Evolutionary conservation across 2,329 filamentous ascomycete species (phyloP), one percentile per base, ranked within the genome.

Genomic region (Dothistroma septosporum): DNA sequence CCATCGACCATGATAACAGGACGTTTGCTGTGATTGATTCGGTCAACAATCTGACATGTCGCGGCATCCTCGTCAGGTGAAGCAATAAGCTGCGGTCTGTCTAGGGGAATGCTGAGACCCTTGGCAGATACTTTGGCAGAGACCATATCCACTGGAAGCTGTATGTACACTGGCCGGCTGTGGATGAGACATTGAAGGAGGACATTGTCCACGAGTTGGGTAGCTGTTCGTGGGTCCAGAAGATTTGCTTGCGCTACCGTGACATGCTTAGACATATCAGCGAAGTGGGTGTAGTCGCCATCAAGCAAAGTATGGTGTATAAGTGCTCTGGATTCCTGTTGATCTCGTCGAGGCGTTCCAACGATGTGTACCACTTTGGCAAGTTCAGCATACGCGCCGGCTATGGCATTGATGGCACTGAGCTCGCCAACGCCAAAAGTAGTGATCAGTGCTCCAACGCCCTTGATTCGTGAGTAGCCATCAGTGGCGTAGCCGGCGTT

Each of bases 1-100:
- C 89, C 90, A 74, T 96, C 92, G 6, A 95, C 86, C 6, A 96
- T 79, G 44, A 96, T 84, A 46, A 94, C 79, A 2, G 92, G 91
- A 59, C 85, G 85, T 74, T 89, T 86, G 11, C 91, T 90, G 0
- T 80, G 83, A 55, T 87, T 83, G 31, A 96, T 83, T 68, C 87
- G 88, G 73, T 87, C 87, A 11, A 95, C 83, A 16, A 91, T 85
- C 41, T 90, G 85, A 9, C 95, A 89, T n/a, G 93, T 89, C 62
- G 92, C 92, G 64, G 90, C 82, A 75, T 94, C 91, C 61, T 84
- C 85, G 63, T 87, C 88, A 0, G 78, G 70, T 24, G 92, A 84
- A 69, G 93, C 94, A n/a, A 73, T 62, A 1, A 85, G 83, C 59
- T 85, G 83, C 1, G 78, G 74, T 1, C 93, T 77, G 69, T 92